Evolutionary conservation across 805 yeast species (phyloP).

Genomic region (Deakozyma indianensis): DNA sequence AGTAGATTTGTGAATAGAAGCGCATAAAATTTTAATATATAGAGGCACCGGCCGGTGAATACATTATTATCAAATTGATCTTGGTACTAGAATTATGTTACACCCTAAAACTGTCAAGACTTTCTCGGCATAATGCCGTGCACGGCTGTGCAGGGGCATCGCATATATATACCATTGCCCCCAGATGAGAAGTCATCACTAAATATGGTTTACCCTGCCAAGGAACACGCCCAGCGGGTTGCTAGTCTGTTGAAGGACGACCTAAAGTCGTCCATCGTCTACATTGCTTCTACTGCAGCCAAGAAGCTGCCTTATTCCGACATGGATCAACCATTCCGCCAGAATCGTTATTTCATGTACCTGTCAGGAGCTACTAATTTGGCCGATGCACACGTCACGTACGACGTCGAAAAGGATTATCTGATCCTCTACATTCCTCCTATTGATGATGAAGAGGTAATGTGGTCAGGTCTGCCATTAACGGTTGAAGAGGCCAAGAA

Average conservation of each 20-base stretch:
- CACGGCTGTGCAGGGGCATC: constrained; percentile 6
- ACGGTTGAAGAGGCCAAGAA: constrained; percentile 46
- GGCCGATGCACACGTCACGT: constrained; percentile 62
- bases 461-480: constrained; percentile 93
- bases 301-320: constrained; percentile 65
- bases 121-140: constrained; percentile 5
- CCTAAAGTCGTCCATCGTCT: constrained; percentile 23
- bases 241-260: constrained; percentile 13
- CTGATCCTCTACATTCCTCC: constrained; percentile 68
- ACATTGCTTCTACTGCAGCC: constrained; percentile 16
- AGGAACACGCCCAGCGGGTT: constrained; percentile 41
- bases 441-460: constrained; percentile 74
- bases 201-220: constrained; percentile 69
- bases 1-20: no score
- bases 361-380: constrained; percentile 61
- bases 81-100: no score
- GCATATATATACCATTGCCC: constrained; percentile 2
- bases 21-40: no score
- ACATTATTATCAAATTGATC: no score
- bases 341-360: constrained; percentile 82
- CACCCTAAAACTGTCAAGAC: no score
- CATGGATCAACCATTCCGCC: constrained; percentile 65
- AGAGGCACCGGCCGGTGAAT: no score
- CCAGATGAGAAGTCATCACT: constrained; percentile 9
- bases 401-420: constrained; percentile 35